These are phyloP conservation scores for Naganishia sp. DNA, from an alignment of 1,284 basidiomycete species.

Conservation along the genomic window DNA sequence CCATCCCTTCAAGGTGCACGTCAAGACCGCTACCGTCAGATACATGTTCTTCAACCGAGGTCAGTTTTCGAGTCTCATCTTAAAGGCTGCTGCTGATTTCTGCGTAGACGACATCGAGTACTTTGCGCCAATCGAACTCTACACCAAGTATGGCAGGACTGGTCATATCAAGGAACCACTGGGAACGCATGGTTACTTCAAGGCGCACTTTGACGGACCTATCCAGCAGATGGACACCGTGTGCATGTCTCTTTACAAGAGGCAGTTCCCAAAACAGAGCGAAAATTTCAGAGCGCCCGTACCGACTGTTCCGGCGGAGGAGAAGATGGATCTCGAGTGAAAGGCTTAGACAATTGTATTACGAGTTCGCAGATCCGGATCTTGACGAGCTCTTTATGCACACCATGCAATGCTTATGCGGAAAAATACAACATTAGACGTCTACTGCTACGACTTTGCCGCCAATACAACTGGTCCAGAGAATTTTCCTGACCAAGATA, in stretches of 20 bases:
- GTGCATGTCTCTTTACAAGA: conserved; percentile 87
- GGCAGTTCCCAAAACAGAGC: conserved; percentile 84
- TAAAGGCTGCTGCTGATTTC: not conserved
- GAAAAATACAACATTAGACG: conserved; percentile 6
- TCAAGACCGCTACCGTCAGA: conserved; percentile 93
- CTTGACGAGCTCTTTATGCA: not conserved
- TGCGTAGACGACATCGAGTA: conserved; percentile 82
- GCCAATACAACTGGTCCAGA: conserved; percentile 19
- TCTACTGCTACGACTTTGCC: not conserved
- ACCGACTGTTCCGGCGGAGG: conserved; percentile 10
- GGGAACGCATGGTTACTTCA: conserved; percentile 98
- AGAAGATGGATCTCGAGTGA: conserved; percentile 42
- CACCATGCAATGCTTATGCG: conserved; percentile 5
- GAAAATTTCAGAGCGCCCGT: conserved; percentile 40
- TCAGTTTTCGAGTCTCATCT: conserved; percentile 46
- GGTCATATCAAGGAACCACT: conserved; percentile 91
- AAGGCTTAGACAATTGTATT: not conserved
- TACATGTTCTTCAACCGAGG: conserved; percentile 97
- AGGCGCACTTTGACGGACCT: conserved; percentile 93
- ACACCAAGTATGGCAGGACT: conserved; percentile 89
- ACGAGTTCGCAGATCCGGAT: not conserved
- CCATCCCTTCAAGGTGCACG: conserved; percentile 96
- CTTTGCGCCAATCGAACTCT: conserved; percentile 88
- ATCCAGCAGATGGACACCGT: conserved; percentile 96
- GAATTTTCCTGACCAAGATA: conserved; percentile 11